Evolutionary conservation across 768 basidiomycete genomes (phyloP), one percentile per base, ranked within the genome.

Genomic region (Tylopilus rubrobrunneus): DNA sequence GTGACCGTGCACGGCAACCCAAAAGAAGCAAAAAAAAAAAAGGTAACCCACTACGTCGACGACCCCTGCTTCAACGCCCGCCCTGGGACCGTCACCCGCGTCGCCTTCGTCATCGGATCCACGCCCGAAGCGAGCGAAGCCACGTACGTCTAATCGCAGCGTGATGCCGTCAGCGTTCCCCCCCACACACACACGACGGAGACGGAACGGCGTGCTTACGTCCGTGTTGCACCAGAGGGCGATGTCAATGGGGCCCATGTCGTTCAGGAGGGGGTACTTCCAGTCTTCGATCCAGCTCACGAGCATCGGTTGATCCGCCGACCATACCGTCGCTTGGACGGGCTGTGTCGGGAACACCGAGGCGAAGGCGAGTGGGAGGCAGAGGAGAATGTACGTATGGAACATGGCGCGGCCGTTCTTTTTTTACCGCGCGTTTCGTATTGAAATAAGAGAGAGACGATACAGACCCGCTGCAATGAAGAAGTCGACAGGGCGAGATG

Each of bases 221-320:
- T 73, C 73, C 42, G 74, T 68, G 25, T 72, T 68, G 10, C 66
- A 61, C 60, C 74, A 80, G 5, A 86, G 70, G 39, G 79, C 73
- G 8, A 86, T 76, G 7, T 66, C 66, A 25, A 83, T 49, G 1
- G 57, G 54, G 1, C 78, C 76, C 67, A 82, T 75, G 12, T 74
- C 63, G 31, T 51, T 49, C 7, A 85, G 55, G 21, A 61, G 59
- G 0, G 85, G 84, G 8, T 57, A 56, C 1, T 43, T 62, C 7
- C 67, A 63, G 42, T 82, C 77, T 39, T 86, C 82, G 36, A 63
- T 66, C 85, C 85, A 87, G 4, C 64, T 74, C 4, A 84, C 62
- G 9, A 62, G 39, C 23, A 71, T 71, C 5, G 71, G 67, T 40
- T 73, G 66, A 9, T 81, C 83, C 34, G 78, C 72, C 29, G 63